Evolutionary conservation across 768 basidiomycete genomes (phyloP), one percentile per base, ranked within the genome.

Genomic region (Kwoniella shandongensis): DNA sequence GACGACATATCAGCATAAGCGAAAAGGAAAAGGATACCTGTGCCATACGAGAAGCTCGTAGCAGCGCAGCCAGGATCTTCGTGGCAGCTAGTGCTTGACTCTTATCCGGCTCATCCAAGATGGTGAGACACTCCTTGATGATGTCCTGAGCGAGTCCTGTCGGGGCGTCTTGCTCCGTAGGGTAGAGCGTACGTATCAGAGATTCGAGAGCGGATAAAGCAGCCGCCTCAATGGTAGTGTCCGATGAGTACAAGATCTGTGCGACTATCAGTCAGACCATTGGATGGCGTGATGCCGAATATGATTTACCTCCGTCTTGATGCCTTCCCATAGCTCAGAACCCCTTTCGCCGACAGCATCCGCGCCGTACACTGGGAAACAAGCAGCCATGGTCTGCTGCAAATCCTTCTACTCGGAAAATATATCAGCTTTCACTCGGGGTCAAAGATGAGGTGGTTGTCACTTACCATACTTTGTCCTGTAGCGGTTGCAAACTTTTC

Each of bases 211-310:
- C 81, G 27, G 81, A 81, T 26, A 96, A 78, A 1, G 93, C 89
- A 49, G 84, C 82, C 32, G 80, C 79, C 70, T 94, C 90, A 6
- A 88, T 89, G 29, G 82, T 77, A 5, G 78, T 49, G 71, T 98
- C 93, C 1, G 85, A 87, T 0, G 94, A 89, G 80, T 97, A 91
- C 76, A 97, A 89, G 32, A 98, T 88, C 91, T 98, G 62, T 1
- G 4, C 38, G 3, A 5, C 17, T 27, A 22, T 62, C 17, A 50
- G 49, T 23, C 8, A 20, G n/a, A 26, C 41, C 27, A 23, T 35
- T 26, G 44, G 2, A 27, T 29, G 35, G 15, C 11, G 3, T 35
- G 23, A 26, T 3, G 4, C 20, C 27, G 20, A 22, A 25, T 2
- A 12, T n/a, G 8, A 51, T 65, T 52, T 55, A 88, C 93, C 82